Base-by-base conservation (phyloP, 345 rosid species). In the Luvunga scandens region DNA sequence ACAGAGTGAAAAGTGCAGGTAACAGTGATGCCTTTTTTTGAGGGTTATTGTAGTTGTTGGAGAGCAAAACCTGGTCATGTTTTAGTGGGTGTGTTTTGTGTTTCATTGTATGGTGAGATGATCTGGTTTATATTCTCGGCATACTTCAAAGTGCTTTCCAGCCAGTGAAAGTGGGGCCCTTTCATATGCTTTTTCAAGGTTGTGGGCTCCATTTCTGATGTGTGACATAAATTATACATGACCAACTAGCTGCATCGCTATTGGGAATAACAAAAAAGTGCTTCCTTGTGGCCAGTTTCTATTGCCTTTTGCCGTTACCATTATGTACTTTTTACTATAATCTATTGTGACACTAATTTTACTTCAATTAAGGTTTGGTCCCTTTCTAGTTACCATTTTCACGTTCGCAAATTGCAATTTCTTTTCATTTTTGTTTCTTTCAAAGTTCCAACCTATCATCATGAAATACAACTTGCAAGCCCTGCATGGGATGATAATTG, bases 141-240 rank as follows among this genome's bases (percentile, higher is more conserved):
- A 6, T 7, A 19, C 66, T 48, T 67, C 13, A 22, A 77, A 76
- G 45, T 85, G 79, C 89, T 86, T 90, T 87, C 86, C 90, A 88
- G 89, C 90, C 53, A 83, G 83, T 76, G 57, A 53, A 45, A 19
- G 74, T 74, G 82, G 89, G 88, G 2, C 76, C 84, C 53, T 21
- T 65, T 50, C 30, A 18, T 53, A 66, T 72, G 78, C 78, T 68
- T 70, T 75, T 27, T 63, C 71, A 75, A 30, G 71, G 25, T n/a
- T 81, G 71, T 79, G 83, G 90, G 81, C 77, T 79, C 82, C 68
- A 73, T 57, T 38, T 74, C 53, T 79, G 76, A 65, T 64, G 50
- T 4, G 13, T 77, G 77, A 81, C 72, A 55, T 75, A 12, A 75
- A 57, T 72, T 79, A 30, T 48, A 73, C 80, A 72, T 53, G 62